Evolutionary conservation across 768 basidiomycete genomes (phyloP).

Genomic region (Sistotremastrum niveocremeum): DNA sequence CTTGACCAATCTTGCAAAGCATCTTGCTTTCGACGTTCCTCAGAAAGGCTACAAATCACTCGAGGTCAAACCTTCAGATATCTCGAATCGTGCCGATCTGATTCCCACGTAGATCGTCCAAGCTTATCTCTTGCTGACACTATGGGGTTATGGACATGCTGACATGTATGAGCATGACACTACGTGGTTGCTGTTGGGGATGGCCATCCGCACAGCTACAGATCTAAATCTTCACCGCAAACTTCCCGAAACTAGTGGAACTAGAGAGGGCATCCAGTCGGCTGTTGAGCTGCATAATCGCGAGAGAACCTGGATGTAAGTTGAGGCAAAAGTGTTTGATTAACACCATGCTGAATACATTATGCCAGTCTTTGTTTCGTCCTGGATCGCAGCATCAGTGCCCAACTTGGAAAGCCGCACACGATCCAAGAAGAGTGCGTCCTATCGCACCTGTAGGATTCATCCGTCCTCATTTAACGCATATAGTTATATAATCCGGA

Average conservation of each 20-base stretch:
- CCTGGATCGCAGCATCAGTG: constrained; percentile 26
- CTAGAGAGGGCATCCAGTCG: constrained; percentile 21
- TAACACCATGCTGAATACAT: neutral
- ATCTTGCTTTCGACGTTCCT: constrained; percentile 24
- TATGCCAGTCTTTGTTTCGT: constrained; percentile 14
- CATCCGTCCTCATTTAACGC: neutral
- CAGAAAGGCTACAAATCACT: constrained; percentile 20
- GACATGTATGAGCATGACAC: constrained; percentile 35
- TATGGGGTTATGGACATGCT: constrained; percentile 32
- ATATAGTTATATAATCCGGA: constrained; percentile 26
- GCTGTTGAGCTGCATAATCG: constrained; percentile 29
- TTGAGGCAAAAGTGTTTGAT: constrained; percentile 2
- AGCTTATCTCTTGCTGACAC: constrained; percentile 28
- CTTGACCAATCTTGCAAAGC: constrained; percentile 23
- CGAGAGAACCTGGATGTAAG: constrained; percentile 31
- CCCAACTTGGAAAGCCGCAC: constrained; percentile 35
- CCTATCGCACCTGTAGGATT: neutral
- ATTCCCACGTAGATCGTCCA: constrained; percentile 23
- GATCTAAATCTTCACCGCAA: constrained; percentile 36
- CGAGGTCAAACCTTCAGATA: constrained; percentile 10
- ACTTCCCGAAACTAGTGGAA: constrained; percentile 13
- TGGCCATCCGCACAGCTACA: constrained; percentile 25
- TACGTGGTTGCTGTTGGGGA: constrained; percentile 26
- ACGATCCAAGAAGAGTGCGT: constrained; percentile 27
- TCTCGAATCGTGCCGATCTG: no score